These are phyloP conservation scores for Picochlorum costavermella DNA, from an alignment of 139 green algal species.

Conservation along the genomic window DNA sequence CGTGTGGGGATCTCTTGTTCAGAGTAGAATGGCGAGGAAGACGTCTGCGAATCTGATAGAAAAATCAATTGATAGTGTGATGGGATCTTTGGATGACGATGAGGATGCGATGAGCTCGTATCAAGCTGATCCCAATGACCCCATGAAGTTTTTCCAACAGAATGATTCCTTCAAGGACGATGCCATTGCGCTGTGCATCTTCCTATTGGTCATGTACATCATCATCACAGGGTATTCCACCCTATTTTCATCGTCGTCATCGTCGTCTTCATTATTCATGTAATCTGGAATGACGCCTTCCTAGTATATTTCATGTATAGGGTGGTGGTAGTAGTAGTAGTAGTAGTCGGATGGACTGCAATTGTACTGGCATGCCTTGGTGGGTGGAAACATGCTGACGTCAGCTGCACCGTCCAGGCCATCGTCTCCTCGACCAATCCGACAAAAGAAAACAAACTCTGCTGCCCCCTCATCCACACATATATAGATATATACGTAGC, in stretches of 20 bases:
- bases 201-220: constrained; percentile 27
- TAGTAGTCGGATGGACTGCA: too few relatives aligned
- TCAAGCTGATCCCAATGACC: constrained; percentile 34
- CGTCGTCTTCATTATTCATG: not conserved
- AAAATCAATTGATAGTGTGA: constrained; percentile 23
- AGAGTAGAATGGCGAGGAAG: constrained; percentile 3
- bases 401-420: too few relatives aligned
- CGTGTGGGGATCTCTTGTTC: constrained; percentile 28
- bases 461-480: too few relatives aligned
- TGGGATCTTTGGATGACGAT: constrained; percentile 19
- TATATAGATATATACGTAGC: too few relatives aligned
- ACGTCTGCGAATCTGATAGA: not conserved
- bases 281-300: too few relatives aligned
- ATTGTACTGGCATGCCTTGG: too few relatives aligned
- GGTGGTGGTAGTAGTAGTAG: too few relatives aligned
- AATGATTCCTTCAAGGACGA: constrained; percentile 29
- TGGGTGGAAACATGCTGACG: too few relatives aligned
- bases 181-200: constrained; percentile 8
- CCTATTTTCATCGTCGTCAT: not conserved
- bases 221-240: constrained; percentile 18
- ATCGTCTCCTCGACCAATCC: too few relatives aligned
- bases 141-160: constrained; percentile 48
- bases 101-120: not conserved
- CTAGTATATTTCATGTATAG: too few relatives aligned
- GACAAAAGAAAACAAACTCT: too few relatives aligned